Evolutionary conservation across 371 early-diverging fungal species (phyloP).

Genomic region (Gilbertella persicaria): DNA sequence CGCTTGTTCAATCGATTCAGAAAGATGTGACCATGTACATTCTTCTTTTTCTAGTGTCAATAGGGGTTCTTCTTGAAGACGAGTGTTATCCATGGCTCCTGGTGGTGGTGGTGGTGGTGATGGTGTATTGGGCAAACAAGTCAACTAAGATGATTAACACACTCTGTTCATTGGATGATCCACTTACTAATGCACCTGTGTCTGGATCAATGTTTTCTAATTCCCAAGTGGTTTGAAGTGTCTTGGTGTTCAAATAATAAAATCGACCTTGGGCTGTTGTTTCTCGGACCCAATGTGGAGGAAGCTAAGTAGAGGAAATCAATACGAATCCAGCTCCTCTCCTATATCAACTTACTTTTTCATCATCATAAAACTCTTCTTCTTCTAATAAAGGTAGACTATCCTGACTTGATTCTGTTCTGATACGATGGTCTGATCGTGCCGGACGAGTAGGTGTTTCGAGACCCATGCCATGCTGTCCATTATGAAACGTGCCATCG

Average conservation of each 20-base stretch:
- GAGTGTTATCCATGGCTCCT: background rate
- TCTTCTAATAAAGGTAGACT: no score
- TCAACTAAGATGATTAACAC: no score
- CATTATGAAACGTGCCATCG: background rate
- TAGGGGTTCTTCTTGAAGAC: no score
- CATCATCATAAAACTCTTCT: constrained; percentile 13
- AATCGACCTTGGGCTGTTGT: constrained; percentile 62
- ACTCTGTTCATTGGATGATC: background rate
- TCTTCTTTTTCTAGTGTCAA: no score
- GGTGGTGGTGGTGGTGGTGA: constrained; percentile 2
- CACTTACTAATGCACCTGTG: constrained; percentile 37
- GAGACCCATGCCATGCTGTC: background rate
- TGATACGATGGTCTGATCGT: background rate
- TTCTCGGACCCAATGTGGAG: constrained; percentile 66
- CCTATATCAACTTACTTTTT: constrained; percentile 13
- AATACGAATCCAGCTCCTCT: no score
- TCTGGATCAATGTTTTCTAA: constrained; percentile 48
- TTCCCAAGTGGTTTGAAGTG: constrained; percentile 78
- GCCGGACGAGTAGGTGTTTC: background rate
- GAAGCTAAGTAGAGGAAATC: constrained; percentile 32
- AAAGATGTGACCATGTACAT: no score
- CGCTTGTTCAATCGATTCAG: constrained; percentile 64
- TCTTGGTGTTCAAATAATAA: constrained; percentile 79
- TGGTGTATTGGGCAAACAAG: constrained; percentile 5
- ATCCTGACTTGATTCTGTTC: no score